Conservation (phyloP, 495 filamentous ascomycete genomes). For the Xanthoparmelia taractica region DNA sequence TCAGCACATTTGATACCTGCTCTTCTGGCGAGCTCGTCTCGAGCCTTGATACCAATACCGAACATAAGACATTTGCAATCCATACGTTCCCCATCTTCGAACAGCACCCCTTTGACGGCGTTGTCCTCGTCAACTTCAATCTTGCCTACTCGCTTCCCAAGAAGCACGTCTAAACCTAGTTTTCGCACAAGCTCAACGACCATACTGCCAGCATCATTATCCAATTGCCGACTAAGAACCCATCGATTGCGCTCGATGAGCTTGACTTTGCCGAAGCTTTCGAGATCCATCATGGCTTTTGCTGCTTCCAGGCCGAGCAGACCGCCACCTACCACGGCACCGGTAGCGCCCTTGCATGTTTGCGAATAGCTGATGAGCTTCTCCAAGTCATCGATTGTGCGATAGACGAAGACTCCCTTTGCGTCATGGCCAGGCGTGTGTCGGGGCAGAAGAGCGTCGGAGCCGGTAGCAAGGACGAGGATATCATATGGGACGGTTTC, state of each 20-base stretch:
- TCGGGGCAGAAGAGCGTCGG: conserved; percentile 74
- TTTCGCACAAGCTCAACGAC: conserved; percentile 76
- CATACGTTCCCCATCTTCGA: conserved; percentile 80
- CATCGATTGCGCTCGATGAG: conserved; percentile 85
- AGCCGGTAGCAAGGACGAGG: conserved; percentile 85
- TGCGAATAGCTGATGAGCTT: conserved; percentile 67
- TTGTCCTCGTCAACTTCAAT: conserved; percentile 63
- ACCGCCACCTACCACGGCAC: conserved; percentile 84
- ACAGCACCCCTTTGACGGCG: conserved; percentile 64
- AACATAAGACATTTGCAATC: conserved; percentile 83
- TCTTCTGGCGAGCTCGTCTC: conserved; percentile 69
- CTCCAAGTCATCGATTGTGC: conserved; percentile 80
- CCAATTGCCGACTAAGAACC: conserved; percentile 81
- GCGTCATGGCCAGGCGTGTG: conserved; percentile 80
- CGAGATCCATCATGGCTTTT: conserved; percentile 88
- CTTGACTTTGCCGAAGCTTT: conserved; percentile 68
- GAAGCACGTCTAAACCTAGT: conserved; percentile 76
- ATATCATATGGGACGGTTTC: conserved; percentile 74
- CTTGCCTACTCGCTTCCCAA: conserved; percentile 66
- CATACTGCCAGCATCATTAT: conserved; percentile 73
- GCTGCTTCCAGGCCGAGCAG: conserved; percentile 87
- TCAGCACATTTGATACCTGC: conserved; percentile 68
- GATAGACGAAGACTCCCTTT: conserved; percentile 88
- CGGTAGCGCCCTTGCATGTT: conserved; percentile 58
- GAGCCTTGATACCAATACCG: conserved; percentile 79